Evolutionary conservation across 106 monocot species (phyloP), one percentile per base, ranked within the genome.

Genomic region (Allium fistulosum): DNA sequence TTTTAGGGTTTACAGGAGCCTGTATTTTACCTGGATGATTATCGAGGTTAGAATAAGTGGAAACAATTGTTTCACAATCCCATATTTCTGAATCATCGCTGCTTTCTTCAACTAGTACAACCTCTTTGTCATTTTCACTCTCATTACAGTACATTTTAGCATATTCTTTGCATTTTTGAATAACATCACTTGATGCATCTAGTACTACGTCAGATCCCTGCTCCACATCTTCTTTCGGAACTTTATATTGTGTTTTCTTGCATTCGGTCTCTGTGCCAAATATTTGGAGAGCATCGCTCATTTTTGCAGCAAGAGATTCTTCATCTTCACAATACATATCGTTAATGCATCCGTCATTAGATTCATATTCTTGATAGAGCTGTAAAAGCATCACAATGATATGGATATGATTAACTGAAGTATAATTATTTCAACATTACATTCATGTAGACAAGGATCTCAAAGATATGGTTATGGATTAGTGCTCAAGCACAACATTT

Each of bases 11-110:
- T 22, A 37, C 80, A 49, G 97, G 97, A 50, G 73, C 87, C 70
- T 82, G 74, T 50, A 99, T 99, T 78, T 79, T 89, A 26, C 89
- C 97, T 77, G 97, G 97, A 70, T 90, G 97, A 48, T 93, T 92
- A 70, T 99, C 92, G 71, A 90, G 75, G 69, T 90, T 99, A 15
- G 97, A 90, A 66, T 83, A 99, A 11, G 92, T 99, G 22, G 89
- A 85, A 63, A 99, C 82, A 79, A 99, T 93, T 49, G 87, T 99
- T 52, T 99, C 92, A 59, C 92, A 99, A 68, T 99, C 97, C 92
- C 92, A 92, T 17, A 58, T 12, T 69, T 99, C 92, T 69, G 87
- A 93, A 66, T 99, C 97, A 69, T 90, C 85, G 64, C 87, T 93
- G 69, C 92, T 93, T 77, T 90, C 89, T 28, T 83, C 78, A 69